Evolutionary conservation across 2,329 filamentous ascomycete genomes (phyloP).

Genomic region (Cercospora sp.): DNA sequence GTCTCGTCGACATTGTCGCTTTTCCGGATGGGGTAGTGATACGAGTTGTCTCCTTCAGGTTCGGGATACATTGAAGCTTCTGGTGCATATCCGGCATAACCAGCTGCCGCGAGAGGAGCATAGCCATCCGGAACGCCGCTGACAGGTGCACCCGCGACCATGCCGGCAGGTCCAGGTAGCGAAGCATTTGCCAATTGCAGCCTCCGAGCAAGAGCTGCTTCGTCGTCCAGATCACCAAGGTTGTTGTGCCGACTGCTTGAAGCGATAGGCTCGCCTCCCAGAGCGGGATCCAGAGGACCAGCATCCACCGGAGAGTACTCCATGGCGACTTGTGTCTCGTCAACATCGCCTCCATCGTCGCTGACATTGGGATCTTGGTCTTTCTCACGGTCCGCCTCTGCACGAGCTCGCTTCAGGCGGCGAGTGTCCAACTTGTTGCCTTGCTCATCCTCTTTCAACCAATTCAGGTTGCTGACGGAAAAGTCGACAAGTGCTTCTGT

Average conservation of each 20-base stretch:
- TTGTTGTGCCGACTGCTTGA: slow-evolving; percentile 18
- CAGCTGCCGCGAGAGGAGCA: slow-evolving; percentile 33
- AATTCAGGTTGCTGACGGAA: slow-evolving; percentile 79
- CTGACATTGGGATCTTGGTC: slow-evolving; percentile 49
- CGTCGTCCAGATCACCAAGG: slow-evolving; percentile 28
- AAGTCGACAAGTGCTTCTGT: slow-evolving; percentile 91
- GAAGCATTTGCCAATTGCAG: slow-evolving; percentile 36
- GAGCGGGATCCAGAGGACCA: slow-evolving; percentile 39
- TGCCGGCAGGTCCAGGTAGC: slow-evolving; percentile 34
- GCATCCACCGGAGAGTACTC: slow-evolving; percentile 43
- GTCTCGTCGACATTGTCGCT: slow-evolving; percentile 35
- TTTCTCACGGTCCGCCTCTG: slow-evolving; percentile 57
- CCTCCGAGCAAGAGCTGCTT: slow-evolving; percentile 32
- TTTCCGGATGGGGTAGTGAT: slow-evolving; percentile 32
- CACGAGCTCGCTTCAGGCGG: slow-evolving; percentile 45
- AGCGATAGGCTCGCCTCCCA: slow-evolving; percentile 26
- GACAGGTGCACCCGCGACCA: slow-evolving; percentile 32
- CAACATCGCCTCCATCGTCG: slow-evolving; percentile 39
- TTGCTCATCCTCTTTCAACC: slow-evolving; percentile 64
- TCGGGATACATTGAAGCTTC: slow-evolving; percentile 36
- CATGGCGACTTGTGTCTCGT: slow-evolving; percentile 43
- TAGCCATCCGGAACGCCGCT: slow-evolving; percentile 35
- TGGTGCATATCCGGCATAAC: slow-evolving; percentile 35
- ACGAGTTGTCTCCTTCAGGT: slow-evolving; percentile 27
- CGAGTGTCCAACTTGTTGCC: slow-evolving; percentile 39